Conservation (phyloP, 805 yeast species). For the Danielozyma ontarioensis region DNA sequence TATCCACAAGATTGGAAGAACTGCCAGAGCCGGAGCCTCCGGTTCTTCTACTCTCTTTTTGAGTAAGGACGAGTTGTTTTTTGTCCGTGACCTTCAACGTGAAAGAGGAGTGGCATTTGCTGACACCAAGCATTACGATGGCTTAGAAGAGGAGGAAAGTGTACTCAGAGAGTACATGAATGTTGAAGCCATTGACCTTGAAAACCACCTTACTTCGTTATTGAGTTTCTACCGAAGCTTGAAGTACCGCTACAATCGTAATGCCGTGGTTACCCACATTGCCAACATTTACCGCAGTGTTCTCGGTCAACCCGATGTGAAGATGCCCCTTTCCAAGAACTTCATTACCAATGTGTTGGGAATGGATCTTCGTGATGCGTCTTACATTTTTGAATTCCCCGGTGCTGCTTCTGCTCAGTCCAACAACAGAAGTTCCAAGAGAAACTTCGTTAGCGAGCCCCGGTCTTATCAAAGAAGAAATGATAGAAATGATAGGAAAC, state of each 20-base stretch:
- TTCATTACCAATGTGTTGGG: slow-evolving; percentile 18
- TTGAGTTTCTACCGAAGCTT: slow-evolving; percentile 20
- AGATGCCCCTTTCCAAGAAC: slow-evolving; percentile 9
- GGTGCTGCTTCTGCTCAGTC: slow-evolving; percentile 3
- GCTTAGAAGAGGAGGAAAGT: slow-evolving; percentile 28
- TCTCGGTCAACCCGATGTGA: slow-evolving; percentile 2
- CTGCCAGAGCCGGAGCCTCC: slow-evolving; percentile 83
- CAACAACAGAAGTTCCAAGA: slow-evolving; percentile 6
- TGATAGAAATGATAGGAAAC: too few species aligned
- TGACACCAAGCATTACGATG: slow-evolving; percentile 35
- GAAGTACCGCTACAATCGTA: slow-evolving; percentile 12
- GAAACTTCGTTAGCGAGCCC: slow-evolving; percentile 4
- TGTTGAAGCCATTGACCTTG: too few species aligned
- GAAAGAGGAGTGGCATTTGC: slow-evolving; percentile 53
- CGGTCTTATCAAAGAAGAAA: too few species aligned
- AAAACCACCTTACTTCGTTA: slow-evolving; percentile 19
- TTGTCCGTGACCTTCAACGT: slow-evolving; percentile 41
- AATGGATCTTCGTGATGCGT: slow-evolving; percentile 20
- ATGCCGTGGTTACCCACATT: slow-evolving; percentile 26
- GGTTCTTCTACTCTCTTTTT: slow-evolving; percentile 68
- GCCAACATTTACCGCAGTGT: slow-evolving; percentile 18
- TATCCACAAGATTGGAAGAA: slow-evolving; percentile 92
- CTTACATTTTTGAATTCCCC: neutral
- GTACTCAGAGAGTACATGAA: slow-evolving; percentile 12
- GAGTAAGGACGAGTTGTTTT: slow-evolving; percentile 53